Base-by-base conservation (phyloP, 2,329 filamentous ascomycete species). In the Stagonosporopsis cucurbitacearum region DNA sequence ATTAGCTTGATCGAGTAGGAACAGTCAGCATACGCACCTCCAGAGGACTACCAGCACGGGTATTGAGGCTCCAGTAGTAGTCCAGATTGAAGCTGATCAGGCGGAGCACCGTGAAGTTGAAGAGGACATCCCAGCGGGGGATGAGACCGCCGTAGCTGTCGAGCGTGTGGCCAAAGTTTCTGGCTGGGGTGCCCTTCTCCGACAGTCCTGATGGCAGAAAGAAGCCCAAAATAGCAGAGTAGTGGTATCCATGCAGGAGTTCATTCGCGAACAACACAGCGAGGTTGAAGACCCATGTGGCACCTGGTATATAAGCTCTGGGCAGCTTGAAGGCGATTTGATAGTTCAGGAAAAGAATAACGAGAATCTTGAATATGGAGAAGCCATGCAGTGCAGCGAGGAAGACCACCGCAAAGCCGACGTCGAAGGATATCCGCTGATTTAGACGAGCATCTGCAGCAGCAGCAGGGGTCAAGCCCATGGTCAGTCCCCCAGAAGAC, bases 11-110 rank as follows among this genome's bases (percentile, higher is more conserved):
- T 50, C 46, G 50, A 42, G 26, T 13, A 6, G 23, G 12, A 23
- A 12, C 20, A 22, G 23, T 17, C 33, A 11, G 25, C 19, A 6
- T 4, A 77, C 85, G 73, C 85, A 98, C 95, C 88, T 98, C 94
- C 37, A 96, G 75, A 8, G 89, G 83, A 67, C 86, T 93, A 26
- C 57, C 59, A 25, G 84, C 78, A 22, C 81, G 79, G 55, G 85
- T 82, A 61, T 90, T 86, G 2, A 90, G 75, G 67, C 91, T 95
- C 94, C 95, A 99, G 74, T 96, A 94, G 74, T 96, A 93, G 77
- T 99, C 95, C 71, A 99, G 77, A 74, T 98, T 98, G 83, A 96
- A 99, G 74, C 94, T 97, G 67, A 99, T 92, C 43, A 98, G 81
- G 5, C 95, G 88, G 52, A 99, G 80, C 23, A 98, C 88, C 3